Conservation (phyloP, 2,329 filamentous ascomycete genomes). For the Penicillium brevicompactum region DNA sequence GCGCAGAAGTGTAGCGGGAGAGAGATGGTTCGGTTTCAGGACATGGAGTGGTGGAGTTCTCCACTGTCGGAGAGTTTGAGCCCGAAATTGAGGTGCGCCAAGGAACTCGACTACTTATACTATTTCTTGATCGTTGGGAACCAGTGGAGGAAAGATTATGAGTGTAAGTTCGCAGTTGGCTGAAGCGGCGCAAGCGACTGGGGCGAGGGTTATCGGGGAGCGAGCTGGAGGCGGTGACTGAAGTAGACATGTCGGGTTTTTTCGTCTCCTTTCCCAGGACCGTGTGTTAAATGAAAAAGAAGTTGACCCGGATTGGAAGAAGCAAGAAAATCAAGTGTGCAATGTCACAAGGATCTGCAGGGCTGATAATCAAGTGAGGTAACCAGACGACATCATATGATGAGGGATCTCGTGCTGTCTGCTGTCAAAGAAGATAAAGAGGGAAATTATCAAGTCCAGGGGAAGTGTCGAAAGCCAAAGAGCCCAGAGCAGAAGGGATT, state of each 20-base stretch:
- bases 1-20: conserved; percentile 25
- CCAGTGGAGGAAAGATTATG: conserved; percentile 30
- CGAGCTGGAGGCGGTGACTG: conserved; percentile 41
- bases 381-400: conserved; percentile 12
- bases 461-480: background rate
- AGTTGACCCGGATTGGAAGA: background rate
- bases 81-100: conserved; percentile 36
- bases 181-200: conserved; percentile 42
- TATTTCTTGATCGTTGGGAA: conserved; percentile 34
- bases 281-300: background rate
- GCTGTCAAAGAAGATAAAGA: background rate
- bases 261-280: background rate
- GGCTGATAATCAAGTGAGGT: conserved; percentile 10
- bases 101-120: conserved; percentile 39
- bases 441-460: background rate
- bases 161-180: conserved; percentile 44
- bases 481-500: background rate
- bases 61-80: conserved; percentile 28
- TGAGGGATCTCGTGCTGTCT: background rate
- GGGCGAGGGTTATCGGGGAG: conserved; percentile 35
- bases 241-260: conserved; percentile 29
- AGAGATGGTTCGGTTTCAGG: conserved; percentile 31
- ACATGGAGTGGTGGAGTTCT: conserved; percentile 26
- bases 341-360: conserved; percentile 16
- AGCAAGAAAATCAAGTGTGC: background rate